A percentile compares a stretch with the other conserved stretches of the same genome.
These are phyloP conservation scores for Sistotremastrum niveocremeum DNA, from an alignment of 768 basidiomycete genomes.

Conservation along the genomic window DNA sequence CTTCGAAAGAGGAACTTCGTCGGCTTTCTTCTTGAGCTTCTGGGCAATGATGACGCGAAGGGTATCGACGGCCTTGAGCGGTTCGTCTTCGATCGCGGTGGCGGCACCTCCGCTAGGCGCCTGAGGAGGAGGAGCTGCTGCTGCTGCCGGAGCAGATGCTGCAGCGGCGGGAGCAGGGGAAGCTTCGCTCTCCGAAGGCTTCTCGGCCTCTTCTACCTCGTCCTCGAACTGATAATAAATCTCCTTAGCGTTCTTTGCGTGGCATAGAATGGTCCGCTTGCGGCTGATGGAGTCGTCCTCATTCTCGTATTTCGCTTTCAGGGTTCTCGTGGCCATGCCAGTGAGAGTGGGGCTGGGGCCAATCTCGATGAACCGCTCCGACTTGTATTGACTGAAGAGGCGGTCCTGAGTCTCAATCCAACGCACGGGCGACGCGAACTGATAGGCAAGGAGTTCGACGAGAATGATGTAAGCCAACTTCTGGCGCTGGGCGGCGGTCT, in stretches of 20 bases:
- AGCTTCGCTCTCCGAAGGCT: conserved; percentile 16
- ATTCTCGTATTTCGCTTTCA: conserved; percentile 88
- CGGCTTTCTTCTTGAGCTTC: conserved; percentile 91
- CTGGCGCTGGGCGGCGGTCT: conserved; percentile 65
- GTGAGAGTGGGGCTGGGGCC: conserved; percentile 94
- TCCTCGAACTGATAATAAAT: conserved; percentile 98
- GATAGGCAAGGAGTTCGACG: conserved; percentile 93
- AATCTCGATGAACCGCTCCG: conserved; percentile 90
- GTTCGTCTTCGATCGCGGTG: conserved; percentile 74
- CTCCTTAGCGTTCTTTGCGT: conserved; percentile 91
- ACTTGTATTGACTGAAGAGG: conserved; percentile 72
- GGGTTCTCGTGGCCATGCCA: conserved; percentile 83
- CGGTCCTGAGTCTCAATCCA: conserved; percentile 99
- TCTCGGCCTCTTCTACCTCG: conserved; percentile 32
- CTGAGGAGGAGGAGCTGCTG: conserved; percentile 27
- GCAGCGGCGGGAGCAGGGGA: conserved; percentile 21
- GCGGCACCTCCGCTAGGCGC: conserved; percentile 47
- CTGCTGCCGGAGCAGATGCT: conserved; percentile 24
- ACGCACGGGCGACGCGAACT: conserved; percentile 95
- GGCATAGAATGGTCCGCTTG: conserved; percentile 74
- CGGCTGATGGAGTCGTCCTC: conserved; percentile 75
- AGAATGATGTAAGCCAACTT: conserved; percentile 92
- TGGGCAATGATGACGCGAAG: conserved; percentile 85
- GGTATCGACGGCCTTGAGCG: conserved; percentile 83
- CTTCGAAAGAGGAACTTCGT: conserved; percentile 82